These are phyloP conservation scores for Debaryomyces sp. DNA, from an alignment of 1,139 yeast genomes.

Conservation along the genomic window DNA sequence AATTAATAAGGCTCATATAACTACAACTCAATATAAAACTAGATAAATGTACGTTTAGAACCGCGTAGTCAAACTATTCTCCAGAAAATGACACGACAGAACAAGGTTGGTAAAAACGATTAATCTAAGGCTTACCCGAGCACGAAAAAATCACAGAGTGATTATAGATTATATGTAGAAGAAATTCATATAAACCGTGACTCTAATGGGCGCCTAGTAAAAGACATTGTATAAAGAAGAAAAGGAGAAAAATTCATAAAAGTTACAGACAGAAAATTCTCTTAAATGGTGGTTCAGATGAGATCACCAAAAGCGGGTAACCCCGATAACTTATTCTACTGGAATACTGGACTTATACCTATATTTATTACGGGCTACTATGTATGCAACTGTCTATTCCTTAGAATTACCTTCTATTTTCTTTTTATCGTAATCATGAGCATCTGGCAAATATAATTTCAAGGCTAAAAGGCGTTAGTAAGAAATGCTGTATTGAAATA, in stretches of 20 bases:
- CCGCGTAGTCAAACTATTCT: conserved; percentile 62
- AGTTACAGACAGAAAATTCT: conserved; percentile 10
- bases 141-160: conserved; percentile 64
- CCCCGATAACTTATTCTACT: background rate
- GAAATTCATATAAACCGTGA: conserved; percentile 67
- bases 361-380: background rate
- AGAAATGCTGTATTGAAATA: conserved; percentile 4
- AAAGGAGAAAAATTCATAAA: conserved; percentile 17
- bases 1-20: background rate
- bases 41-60: conserved; percentile 61
- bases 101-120: conserved; percentile 59
- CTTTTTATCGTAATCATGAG: conserved; percentile 58
- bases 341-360: background rate
- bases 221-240: conserved; percentile 69
- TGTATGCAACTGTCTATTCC: conserved; percentile 5
- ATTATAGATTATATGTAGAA: conserved; percentile 52
- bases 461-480: conserved; percentile 32
- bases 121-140: conserved; percentile 91
- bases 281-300: conserved; percentile 6
- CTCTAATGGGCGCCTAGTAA: conserved; percentile 90
- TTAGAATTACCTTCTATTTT: conserved; percentile 13
- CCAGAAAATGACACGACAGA: conserved; percentile 58
- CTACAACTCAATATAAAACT: conserved; percentile 4
- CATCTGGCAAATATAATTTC: conserved; percentile 56
- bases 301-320: conserved; percentile 24